Conservation (phyloP, 148 eudicot genomes). For the Rhododendron mucronatum region DNA sequence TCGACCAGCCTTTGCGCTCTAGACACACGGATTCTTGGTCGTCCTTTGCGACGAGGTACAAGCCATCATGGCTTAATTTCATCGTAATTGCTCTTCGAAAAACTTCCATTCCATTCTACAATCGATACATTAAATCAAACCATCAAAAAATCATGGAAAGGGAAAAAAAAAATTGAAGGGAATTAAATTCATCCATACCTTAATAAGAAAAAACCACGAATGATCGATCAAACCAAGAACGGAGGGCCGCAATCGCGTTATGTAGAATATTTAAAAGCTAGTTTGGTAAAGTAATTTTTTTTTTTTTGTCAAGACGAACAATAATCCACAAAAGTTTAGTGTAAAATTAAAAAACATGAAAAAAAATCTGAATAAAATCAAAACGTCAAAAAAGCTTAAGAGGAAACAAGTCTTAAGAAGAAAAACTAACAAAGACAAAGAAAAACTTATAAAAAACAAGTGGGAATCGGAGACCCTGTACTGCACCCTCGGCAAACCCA, state of each 20-base stretch:
- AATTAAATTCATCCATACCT: not conserved
- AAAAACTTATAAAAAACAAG: too few relatives aligned
- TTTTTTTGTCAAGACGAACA: too few relatives aligned
- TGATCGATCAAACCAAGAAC: not conserved
- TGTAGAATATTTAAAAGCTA: too few relatives aligned
- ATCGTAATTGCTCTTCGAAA: not conserved
- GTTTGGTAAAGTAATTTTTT: too few relatives aligned
- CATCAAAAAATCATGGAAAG: not conserved
- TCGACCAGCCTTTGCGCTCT: not conserved
- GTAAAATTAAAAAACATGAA: too few relatives aligned
- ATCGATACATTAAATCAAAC: not conserved
- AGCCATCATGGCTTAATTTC: not conserved
- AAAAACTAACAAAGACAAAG: too few relatives aligned
- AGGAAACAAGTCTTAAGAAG: too few relatives aligned
- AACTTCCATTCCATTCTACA: not conserved
- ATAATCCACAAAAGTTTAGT: too few relatives aligned
- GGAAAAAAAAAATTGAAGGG: not conserved
- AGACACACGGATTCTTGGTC: not conserved
- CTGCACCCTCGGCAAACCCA: too few relatives aligned
- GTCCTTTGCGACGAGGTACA: not conserved
- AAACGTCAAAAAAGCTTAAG: too few relatives aligned
- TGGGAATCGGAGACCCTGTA: too few relatives aligned
- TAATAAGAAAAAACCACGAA: not conserved
- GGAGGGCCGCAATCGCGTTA: not conserved
- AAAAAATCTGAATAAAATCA: too few relatives aligned